These are phyloP conservation scores for Exophiala alcalophila DNA, from an alignment of 2,329 filamentous ascomycete genomes.

Conservation along the genomic window DNA sequence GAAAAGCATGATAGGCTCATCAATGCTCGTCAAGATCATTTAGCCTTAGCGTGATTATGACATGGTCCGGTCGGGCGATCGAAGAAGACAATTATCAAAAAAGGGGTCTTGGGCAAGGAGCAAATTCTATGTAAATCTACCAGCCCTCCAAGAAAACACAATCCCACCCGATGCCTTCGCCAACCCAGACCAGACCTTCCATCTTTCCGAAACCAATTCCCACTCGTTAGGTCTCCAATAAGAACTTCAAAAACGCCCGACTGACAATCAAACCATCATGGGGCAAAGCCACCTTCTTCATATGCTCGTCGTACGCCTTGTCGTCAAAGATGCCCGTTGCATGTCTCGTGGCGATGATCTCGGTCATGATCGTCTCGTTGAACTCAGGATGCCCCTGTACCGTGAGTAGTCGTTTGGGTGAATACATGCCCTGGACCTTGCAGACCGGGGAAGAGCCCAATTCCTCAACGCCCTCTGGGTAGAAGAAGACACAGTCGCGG, in stretches of 20 bases:
- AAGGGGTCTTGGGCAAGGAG: too few relatives aligned
- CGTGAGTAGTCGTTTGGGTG: slow-evolving; percentile 63
- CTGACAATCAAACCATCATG: slow-evolving; percentile 81
- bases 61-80: too few relatives aligned
- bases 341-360: slow-evolving; percentile 65
- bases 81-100: too few relatives aligned
- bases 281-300: slow-evolving; percentile 60
- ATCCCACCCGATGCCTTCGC: neutral
- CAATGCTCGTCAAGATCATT: neutral
- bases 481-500: slow-evolving; percentile 67
- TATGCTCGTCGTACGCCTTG: slow-evolving; percentile 65
- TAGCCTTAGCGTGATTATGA: too few relatives aligned
- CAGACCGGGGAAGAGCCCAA: slow-evolving; percentile 67
- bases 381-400: slow-evolving; percentile 90
- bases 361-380: slow-evolving; percentile 65
- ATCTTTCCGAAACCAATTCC: slow-evolving; percentile 30
- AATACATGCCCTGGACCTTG: slow-evolving; percentile 76
- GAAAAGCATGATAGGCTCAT: neutral
- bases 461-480: slow-evolving; percentile 59
- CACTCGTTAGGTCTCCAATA: too few relatives aligned
- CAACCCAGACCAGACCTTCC: neutral
- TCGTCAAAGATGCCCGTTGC: slow-evolving; percentile 67
- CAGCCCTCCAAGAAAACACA: too few relatives aligned
- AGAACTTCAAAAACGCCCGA: slow-evolving; percentile 71
- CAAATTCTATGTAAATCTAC: too few relatives aligned